phyloP scores from a whole-genome alignment of 257 asterid genomes.

The Henckelia pumila region DNA sequence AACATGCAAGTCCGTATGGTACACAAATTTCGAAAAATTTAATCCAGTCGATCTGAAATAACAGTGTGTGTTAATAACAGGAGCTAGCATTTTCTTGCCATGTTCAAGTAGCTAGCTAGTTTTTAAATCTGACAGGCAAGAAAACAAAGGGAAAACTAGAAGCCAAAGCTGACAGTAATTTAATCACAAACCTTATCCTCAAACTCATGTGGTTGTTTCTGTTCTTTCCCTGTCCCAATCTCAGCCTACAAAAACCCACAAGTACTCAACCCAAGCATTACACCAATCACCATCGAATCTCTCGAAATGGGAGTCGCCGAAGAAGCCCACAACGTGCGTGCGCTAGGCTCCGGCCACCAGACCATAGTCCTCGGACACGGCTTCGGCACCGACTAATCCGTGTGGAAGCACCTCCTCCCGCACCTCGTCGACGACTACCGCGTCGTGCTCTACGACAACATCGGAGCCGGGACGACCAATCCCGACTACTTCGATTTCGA shows the following conservation, averaged over 20 bases:
- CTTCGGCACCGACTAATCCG: slow-evolving; percentile 53
- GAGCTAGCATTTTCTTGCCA: no score
- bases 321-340: slow-evolving; percentile 46
- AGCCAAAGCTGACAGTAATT: no score
- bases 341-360: slow-evolving; percentile 35
- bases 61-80: no score
- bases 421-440: slow-evolving; percentile 39
- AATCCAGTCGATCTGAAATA: no score
- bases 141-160: no score
- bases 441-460: slow-evolving; percentile 44
- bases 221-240: not conserved
- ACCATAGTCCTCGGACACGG: slow-evolving; percentile 45
- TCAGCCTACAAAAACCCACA: not conserved
- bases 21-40: no score
- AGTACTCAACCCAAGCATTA: not conserved
- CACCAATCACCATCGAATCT: not conserved
- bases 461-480: slow-evolving; percentile 51
- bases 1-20: no score
- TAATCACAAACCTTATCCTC: not conserved
- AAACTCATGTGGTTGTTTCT: not conserved
- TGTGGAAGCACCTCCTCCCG: slow-evolving; percentile 46
- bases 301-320: slow-evolving; percentile 32
- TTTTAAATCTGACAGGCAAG: no score
- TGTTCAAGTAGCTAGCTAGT: no score
- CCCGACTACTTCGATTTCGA: slow-evolving; percentile 56